Percentiles rank a stretch among this genome's conserved stretches.
phyloP scores from a whole-genome alignment of 1,139 yeast species.

The Candida anutae region DNA sequence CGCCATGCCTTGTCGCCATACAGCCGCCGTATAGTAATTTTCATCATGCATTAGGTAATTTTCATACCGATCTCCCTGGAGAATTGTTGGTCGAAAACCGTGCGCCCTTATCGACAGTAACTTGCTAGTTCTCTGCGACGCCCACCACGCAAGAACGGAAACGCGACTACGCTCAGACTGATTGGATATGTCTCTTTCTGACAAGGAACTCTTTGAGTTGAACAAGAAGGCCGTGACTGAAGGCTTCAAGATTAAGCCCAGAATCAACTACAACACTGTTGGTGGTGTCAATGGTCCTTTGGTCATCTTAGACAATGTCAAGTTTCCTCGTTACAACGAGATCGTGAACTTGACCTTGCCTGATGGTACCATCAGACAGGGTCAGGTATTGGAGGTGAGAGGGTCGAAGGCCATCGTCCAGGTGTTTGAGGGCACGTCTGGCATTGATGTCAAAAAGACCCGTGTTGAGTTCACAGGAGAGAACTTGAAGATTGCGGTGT shows the following conservation, averaged over 20 bases:
- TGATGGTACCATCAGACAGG: constrained; percentile 89
- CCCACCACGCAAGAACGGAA: too few species aligned
- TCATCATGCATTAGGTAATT: too few species aligned
- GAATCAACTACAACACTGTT: constrained; percentile 89
- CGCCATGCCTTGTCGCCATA: too few species aligned
- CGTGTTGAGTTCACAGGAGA: constrained; percentile 96
- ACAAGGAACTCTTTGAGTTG: constrained; percentile 60
- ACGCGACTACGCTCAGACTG: too few species aligned
- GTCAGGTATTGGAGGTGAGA: constrained; percentile 96
- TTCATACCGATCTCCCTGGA: too few species aligned
- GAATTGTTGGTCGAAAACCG: too few species aligned
- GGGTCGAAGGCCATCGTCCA: constrained; percentile 97
- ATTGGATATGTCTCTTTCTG: constrained; percentile 22
- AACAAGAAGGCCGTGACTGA: constrained; percentile 89
- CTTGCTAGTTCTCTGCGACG: too few species aligned
- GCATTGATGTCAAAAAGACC: constrained; percentile 95
- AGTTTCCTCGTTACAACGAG: constrained; percentile 93
- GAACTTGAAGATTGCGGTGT: constrained; percentile 85
- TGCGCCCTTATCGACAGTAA: too few species aligned
- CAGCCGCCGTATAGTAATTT: too few species aligned
- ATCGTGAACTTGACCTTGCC: constrained; percentile 94
- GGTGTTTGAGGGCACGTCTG: constrained; percentile 97
- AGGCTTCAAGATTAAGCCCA: constrained; percentile 85
- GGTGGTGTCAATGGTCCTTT: constrained; percentile 98
- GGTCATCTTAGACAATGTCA: constrained; percentile 91